Evolutionary conservation across 1,284 basidiomycete species (phyloP), one percentile per base, ranked within the genome.

Genomic region (Sparassis latifolia): DNA sequence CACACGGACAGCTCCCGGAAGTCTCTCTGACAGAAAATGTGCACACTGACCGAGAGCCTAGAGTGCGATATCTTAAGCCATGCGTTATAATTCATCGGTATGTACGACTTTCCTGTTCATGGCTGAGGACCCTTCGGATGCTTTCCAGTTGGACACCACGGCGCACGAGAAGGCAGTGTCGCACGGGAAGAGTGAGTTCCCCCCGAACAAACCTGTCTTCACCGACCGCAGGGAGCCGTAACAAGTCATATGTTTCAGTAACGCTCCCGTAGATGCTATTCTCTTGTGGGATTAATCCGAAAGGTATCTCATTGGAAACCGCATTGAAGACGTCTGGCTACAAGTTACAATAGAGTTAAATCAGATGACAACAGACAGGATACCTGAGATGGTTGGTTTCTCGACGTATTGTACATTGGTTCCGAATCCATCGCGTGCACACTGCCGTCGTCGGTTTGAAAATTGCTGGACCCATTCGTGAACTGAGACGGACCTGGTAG

Each of bases 31-130:
- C 20, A 90, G 63, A 65, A 84, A 90, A 9, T 61, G 66, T 29
- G 69, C 72, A 63, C 87, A 90, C 65, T 90, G 87, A n/a, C 87
- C 87, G 28, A 90, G 65, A 10, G 87, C 87, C 87, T 90, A 20
- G 20, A 20, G 20, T 20, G 20, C 20, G 20, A 20, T 20, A 57
- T 10, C 39, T 41, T 44, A 5, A 47, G 35, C 30, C n/a, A 5
- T 20, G 20, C 20, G 20, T 20, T 20, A 35, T 33, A 3, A 30
- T 20, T 30, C 10, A 20, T 27, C 29, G 33, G 10, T 3, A 28
- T 32, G 20, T 20, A 20, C 20, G n/a, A 61, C 69, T 48, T 48
- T 85, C 86, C 71, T 89, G 87, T 61, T 89, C 87, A 56, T 89
- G 86, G 65, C 87, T 89, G 56, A 86, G 60, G 9, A 89, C 72